A percentile compares a stretch with the other conserved stretches of the same genome.
phyloP scores from a whole-genome alignment of 306 rosid genomes.

The Corylus americana region DNA sequence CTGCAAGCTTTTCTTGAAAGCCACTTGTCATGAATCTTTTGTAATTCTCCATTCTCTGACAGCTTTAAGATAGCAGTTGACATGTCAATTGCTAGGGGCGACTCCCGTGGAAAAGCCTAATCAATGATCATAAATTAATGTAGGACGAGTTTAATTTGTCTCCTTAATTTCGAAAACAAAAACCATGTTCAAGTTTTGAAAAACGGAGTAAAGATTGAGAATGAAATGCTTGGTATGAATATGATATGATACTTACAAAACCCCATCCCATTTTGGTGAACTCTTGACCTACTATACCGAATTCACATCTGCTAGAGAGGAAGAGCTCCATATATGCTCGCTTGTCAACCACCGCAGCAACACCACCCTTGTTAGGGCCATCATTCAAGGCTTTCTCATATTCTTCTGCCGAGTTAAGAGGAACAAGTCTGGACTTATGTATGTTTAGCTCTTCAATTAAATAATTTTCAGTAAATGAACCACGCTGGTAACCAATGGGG shows the following conservation, averaged over 20 bases:
- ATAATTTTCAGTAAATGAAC: conserved; percentile 64
- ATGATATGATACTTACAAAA: conserved; percentile 63
- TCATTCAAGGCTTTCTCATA: conserved; percentile 58
- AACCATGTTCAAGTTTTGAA: too few species aligned
- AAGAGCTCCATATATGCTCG: conserved; percentile 77
- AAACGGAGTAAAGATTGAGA: too few species aligned
- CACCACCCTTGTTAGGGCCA: conserved; percentile 79
- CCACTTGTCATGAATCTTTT: conserved; percentile 97
- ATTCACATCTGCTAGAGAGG: conserved; percentile 80
- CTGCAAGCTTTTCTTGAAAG: conserved; percentile 65
- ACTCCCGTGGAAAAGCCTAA: conserved; percentile 50
- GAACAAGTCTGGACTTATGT: conserved; percentile 64
- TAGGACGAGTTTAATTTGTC: too few species aligned
- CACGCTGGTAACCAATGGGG: conserved; percentile 74
- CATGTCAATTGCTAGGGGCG: conserved; percentile 87
- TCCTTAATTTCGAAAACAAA: too few species aligned
- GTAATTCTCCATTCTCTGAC: conserved; percentile 79
- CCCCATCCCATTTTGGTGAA: conserved; percentile 98
- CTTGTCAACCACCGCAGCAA: conserved; percentile 78
- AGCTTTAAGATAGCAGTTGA: conserved; percentile 75
- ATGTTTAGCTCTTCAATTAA: conserved; percentile 59
- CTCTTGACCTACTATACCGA: conserved; percentile 77
- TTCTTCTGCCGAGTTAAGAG: conserved; percentile 60
- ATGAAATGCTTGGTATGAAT: too few species aligned
- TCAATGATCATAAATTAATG: neutral